Evolutionary conservation across 768 basidiomycete species (phyloP).

Genomic region (Lenzites betulinus): DNA sequence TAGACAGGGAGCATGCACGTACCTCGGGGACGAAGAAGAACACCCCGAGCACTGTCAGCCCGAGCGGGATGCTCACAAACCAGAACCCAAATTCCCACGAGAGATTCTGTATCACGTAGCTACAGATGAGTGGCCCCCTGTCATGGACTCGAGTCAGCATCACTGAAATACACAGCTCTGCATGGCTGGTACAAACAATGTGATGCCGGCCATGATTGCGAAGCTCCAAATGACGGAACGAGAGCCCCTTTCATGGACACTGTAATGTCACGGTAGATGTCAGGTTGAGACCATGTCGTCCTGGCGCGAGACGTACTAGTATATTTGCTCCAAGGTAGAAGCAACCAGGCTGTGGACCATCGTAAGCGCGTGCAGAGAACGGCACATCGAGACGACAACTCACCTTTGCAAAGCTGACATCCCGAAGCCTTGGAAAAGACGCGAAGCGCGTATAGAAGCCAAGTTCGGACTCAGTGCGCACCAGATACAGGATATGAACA

Average conservation of each 20-base stretch:
- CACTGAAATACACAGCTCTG: not conserved
- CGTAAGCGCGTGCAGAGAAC: not conserved
- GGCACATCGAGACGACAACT: not conserved
- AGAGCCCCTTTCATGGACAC: constrained; percentile 46
- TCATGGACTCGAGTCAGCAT: not conserved
- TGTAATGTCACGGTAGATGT: constrained; percentile 8
- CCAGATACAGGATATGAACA: constrained; percentile 50
- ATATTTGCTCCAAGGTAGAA: constrained; percentile 47
- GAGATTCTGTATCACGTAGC: constrained; percentile 46
- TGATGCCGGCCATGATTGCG: constrained; percentile 45
- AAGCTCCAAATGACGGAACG: constrained; percentile 49
- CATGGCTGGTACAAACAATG: constrained; percentile 34
- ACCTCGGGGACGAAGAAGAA: constrained; percentile 50
- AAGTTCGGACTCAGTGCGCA: constrained; percentile 45
- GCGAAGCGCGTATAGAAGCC: constrained; percentile 43
- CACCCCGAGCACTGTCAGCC: constrained; percentile 38
- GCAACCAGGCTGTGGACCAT: constrained; percentile 36
- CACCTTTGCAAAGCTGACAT: constrained; percentile 47
- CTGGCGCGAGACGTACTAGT: constrained; percentile 31
- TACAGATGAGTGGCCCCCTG: constrained; percentile 46
- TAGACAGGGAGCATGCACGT: not conserved
- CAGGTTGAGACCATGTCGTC: not conserved
- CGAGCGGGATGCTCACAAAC: constrained; percentile 47
- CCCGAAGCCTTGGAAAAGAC: constrained; percentile 49
- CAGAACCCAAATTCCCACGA: constrained; percentile 50